Evolutionary conservation across 768 basidiomycete species (phyloP).

Genomic region (Leccinellum rugosiceps): DNA sequence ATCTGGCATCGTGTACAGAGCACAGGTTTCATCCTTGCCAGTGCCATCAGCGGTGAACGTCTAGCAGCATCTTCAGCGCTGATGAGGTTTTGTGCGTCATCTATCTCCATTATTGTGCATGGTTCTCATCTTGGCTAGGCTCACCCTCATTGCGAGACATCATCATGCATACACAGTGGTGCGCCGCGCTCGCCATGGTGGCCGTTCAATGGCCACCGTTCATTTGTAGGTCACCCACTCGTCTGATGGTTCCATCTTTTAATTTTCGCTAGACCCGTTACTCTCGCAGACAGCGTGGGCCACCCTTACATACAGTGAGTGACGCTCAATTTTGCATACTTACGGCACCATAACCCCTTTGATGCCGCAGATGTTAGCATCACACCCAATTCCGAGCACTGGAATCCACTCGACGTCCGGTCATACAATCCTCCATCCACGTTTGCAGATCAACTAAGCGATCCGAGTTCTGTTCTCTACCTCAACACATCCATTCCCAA

Average conservation of each 20-base stretch:
- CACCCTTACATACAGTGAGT: slow-evolving; percentile 68
- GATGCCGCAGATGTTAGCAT: slow-evolving; percentile 66
- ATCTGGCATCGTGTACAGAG: slow-evolving; percentile 75
- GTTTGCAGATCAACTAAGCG: slow-evolving; percentile 71
- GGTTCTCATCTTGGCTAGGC: slow-evolving; percentile 42
- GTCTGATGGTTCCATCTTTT: slow-evolving; percentile 12
- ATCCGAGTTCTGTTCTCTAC: slow-evolving; percentile 72
- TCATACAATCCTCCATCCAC: slow-evolving; percentile 62
- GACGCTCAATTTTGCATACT: slow-evolving; percentile 7
- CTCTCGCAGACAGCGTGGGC: slow-evolving; percentile 89
- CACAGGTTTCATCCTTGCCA: slow-evolving; percentile 84
- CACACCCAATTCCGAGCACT: slow-evolving; percentile 51
- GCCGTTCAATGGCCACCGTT: slow-evolving; percentile 95
- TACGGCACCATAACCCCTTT: slow-evolving; percentile 7
- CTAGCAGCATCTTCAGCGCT: slow-evolving; percentile 82
- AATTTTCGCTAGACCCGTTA: slow-evolving; percentile 67
- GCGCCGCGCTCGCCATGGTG: slow-evolving; percentile 84
- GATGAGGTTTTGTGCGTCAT: slow-evolving; percentile 77
- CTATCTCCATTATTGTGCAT: slow-evolving; percentile 4
- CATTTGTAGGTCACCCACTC: slow-evolving; percentile 57
- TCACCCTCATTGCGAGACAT: slow-evolving; percentile 93
- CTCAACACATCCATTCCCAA: slow-evolving; percentile 69
- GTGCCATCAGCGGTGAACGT: slow-evolving; percentile 90
- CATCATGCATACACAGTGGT: slow-evolving; percentile 92
- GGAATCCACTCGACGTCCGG: slow-evolving; percentile 61